phyloP scores from a whole-genome alignment of 208 protist species.

The Trichomonas gallinae region DNA sequence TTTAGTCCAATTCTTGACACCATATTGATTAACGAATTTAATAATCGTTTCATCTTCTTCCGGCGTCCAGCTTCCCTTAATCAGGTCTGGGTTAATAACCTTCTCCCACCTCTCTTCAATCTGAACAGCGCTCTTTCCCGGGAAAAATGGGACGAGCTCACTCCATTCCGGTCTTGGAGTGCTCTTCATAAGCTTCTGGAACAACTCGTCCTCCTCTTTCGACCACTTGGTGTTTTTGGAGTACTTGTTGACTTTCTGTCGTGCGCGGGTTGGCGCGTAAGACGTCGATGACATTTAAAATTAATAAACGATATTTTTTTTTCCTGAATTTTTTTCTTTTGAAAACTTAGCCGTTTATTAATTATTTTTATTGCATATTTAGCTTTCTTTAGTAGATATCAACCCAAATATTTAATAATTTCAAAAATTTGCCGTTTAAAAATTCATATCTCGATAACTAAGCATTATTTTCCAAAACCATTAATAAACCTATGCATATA shows the following conservation, averaged over 20 bases:
- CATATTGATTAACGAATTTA: slow-evolving; percentile 29
- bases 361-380: neutral
- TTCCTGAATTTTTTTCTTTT: neutral
- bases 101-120: slow-evolving; percentile 13
- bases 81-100: neutral
- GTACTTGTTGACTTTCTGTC: neutral
- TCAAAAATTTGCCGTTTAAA: neutral
- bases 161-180: neutral
- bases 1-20: slow-evolving; percentile 38
- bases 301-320: neutral
- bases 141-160: neutral
- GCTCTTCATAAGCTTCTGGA: neutral
- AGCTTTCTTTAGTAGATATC: no score
- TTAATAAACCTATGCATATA: no score
- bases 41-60: slow-evolving; percentile 41
- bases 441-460: neutral
- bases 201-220: neutral
- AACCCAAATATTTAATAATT: neutral
- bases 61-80: neutral
- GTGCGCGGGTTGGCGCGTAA: neutral
- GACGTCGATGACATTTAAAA: neutral
- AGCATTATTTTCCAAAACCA: no score
- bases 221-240: slow-evolving; percentile 14
- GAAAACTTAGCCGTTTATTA: neutral
- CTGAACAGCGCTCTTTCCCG: neutral